Percentiles rank a stretch among this genome's conserved stretches.
Conservation (phyloP, 495 filamentous ascomycete genomes). For the Zalerion maritima region DNA sequence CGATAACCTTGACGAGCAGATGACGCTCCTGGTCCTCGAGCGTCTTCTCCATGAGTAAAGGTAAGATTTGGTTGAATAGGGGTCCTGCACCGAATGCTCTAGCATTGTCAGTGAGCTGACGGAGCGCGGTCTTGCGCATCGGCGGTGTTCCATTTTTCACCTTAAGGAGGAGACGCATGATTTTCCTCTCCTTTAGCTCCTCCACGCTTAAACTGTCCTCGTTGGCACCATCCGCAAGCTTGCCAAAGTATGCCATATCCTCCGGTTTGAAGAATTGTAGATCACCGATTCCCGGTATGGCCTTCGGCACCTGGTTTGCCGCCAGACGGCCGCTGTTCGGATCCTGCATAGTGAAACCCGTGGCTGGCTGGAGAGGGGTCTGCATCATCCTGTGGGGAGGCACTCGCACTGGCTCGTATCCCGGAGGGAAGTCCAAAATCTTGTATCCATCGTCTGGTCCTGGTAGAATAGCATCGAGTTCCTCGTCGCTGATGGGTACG, state of each 20-base stretch:
- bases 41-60: conserved; percentile 95
- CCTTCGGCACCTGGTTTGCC: conserved; percentile 86
- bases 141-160: conserved; percentile 99
- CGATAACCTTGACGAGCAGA: conserved; percentile 97
- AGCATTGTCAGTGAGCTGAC: conserved; percentile 95
- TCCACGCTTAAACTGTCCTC: conserved; percentile 86
- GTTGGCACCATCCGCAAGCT: conserved; percentile 87
- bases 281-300: conserved; percentile 95
- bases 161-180: conserved; percentile 91
- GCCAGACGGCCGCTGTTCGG: conserved; percentile 64
- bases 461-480: conserved; percentile 84
- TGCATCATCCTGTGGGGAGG: conserved; percentile 63
- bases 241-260: conserved; percentile 98
- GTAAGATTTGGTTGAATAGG: conserved; percentile 95
- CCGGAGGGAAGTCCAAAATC: conserved; percentile 81
- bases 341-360: conserved; percentile 97
- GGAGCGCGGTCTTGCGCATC: conserved; percentile 97
- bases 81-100: conserved; percentile 90
- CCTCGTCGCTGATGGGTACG: conserved; percentile 76
- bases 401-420: conserved; percentile 73
- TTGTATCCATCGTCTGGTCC: conserved; percentile 70
- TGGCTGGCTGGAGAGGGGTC: conserved; percentile 52
- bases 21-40: conserved; percentile 98
- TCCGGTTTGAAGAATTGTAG: conserved; percentile 97
- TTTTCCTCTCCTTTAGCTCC: conserved; percentile 94